A percentile compares a stretch with the other conserved stretches of the same genome.
Conservation (phyloP, 2,329 filamentous ascomycete species). For the Pyrenochaeta sp. region DNA sequence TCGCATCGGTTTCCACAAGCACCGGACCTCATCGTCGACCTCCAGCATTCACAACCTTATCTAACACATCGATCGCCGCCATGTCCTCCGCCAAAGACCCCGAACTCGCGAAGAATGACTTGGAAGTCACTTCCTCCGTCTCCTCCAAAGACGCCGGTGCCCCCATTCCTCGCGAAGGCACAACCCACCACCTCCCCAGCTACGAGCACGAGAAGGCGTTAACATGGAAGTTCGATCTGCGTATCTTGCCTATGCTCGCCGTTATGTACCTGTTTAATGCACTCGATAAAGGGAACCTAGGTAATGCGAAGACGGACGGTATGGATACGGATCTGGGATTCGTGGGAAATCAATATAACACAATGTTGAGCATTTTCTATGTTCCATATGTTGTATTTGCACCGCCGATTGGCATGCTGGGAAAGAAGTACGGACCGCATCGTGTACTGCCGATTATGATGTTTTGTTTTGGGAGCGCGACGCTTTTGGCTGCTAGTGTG, state of each 20-base stretch:
- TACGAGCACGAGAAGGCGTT: slow-evolving; percentile 53
- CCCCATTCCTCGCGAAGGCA: slow-evolving; percentile 36
- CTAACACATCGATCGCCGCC: slow-evolving; percentile 2
- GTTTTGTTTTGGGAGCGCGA: slow-evolving; percentile 72
- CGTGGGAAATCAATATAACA: slow-evolving; percentile 71
- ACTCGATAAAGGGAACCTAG: slow-evolving; percentile 45
- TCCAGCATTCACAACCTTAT: background rate
- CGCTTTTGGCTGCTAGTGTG: slow-evolving; percentile 65
- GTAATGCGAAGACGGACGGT: slow-evolving; percentile 56
- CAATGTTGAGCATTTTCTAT: slow-evolving; percentile 74
- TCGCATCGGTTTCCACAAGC: background rate
- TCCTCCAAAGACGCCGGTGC: slow-evolving; percentile 33
- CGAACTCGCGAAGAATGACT: slow-evolving; percentile 39
- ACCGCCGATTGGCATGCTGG: slow-evolving; percentile 70
- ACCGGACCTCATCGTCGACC: background rate
- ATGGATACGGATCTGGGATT: slow-evolving; percentile 66
- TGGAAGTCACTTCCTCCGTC: slow-evolving; percentile 38
- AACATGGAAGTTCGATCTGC: slow-evolving; percentile 64
- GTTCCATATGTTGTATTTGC: slow-evolving; percentile 77
- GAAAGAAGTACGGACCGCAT: slow-evolving; percentile 72
- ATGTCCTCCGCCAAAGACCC: slow-evolving; percentile 40
- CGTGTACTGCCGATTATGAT: slow-evolving; percentile 73
- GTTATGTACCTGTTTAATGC: slow-evolving; percentile 68
- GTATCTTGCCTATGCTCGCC: slow-evolving; percentile 65
- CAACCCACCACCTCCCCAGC: slow-evolving; percentile 43